phyloP scores from a whole-genome alignment of 257 asterid genomes.

The Leptodermis oblonga region DNA sequence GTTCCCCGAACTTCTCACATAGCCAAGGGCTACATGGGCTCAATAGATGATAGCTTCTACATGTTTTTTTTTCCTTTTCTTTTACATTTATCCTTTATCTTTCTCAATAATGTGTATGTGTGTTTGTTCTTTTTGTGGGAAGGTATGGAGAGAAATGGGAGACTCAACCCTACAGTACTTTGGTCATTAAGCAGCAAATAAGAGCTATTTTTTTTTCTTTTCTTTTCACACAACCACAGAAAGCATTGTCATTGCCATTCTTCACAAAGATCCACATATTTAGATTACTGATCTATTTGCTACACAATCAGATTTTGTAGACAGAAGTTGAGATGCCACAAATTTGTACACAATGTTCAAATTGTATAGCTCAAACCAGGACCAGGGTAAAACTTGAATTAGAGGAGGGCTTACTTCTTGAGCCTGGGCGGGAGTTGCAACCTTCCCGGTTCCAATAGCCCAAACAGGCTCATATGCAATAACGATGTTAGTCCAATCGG shows the following conservation, averaged over 20 bases:
- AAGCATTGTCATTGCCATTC: background rate
- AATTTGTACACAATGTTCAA: too few relatives aligned
- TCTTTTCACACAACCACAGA: background rate
- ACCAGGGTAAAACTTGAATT: background rate
- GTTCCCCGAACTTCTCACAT: background rate
- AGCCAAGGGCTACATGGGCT: background rate
- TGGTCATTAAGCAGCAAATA: background rate
- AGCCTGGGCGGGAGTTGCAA: slow-evolving; percentile 94
- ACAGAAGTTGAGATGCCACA: too few relatives aligned
- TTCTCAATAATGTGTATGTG: too few relatives aligned
- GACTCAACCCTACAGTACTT: background rate
- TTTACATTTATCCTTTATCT: too few relatives aligned
- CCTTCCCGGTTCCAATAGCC: slow-evolving; percentile 99
- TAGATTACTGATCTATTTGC: background rate
- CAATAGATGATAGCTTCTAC: background rate
- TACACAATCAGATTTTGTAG: background rate
- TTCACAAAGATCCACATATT: background rate
- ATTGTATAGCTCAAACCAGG: background rate
- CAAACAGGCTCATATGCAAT: slow-evolving; percentile 99
- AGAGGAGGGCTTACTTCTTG: slow-evolving; percentile 66
- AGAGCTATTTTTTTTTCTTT: too few relatives aligned
- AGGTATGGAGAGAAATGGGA: background rate
- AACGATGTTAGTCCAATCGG: slow-evolving; percentile 83
- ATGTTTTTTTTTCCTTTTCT: background rate
- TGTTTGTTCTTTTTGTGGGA: too few relatives aligned